Evolutionary conservation across 2,329 filamentous ascomycete genomes (phyloP).

Genomic region (Cordyceps javanica): DNA sequence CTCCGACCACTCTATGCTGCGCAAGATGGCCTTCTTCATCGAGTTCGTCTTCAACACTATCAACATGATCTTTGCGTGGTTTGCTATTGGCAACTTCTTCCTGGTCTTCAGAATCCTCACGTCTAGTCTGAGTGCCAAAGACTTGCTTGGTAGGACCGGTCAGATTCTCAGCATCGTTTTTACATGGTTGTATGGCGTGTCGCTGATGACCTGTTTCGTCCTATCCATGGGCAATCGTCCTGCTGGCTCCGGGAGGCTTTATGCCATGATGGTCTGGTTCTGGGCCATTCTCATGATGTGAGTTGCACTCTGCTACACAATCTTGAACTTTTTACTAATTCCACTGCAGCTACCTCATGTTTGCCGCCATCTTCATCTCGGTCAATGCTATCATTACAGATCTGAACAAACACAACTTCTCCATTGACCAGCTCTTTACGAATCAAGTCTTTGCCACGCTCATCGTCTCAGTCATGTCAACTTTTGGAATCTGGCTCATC

Average conservation of each 20-base stretch:
- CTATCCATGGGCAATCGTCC: slow-evolving; percentile 90
- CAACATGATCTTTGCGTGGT: slow-evolving; percentile 99
- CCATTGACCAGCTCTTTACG: slow-evolving; percentile 66
- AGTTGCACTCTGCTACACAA: slow-evolving; percentile 27
- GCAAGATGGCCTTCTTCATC: slow-evolving; percentile 84
- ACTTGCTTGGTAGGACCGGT: slow-evolving; percentile 70
- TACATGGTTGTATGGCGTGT: slow-evolving; percentile 91
- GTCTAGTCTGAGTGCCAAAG: slow-evolving; percentile 64
- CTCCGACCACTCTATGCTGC: slow-evolving; percentile 78
- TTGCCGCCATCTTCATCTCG: slow-evolving; percentile 91
- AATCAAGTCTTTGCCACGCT: slow-evolving; percentile 90
- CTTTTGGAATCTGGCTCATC: slow-evolving; percentile 88
- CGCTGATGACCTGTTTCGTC: slow-evolving; percentile 90
- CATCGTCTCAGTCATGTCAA: slow-evolving; percentile 86
- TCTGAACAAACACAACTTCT: slow-evolving; percentile 57
- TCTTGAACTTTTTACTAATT: slow-evolving; percentile 18
- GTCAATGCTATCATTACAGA: slow-evolving; percentile 77
- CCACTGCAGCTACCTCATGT: slow-evolving; percentile 68
- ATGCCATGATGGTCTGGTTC: slow-evolving; percentile 97
- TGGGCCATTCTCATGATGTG: slow-evolving; percentile 93
- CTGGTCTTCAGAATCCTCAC: slow-evolving; percentile 97
- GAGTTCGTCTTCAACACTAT: slow-evolving; percentile 93
- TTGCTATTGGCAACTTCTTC: slow-evolving; percentile 98
- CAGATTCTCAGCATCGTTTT: slow-evolving; percentile 82
- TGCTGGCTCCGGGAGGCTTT: slow-evolving; percentile 86